A percentile compares a stretch with the other conserved stretches of the same genome.
Evolutionary conservation across 305 asterid genomes (phyloP).

Genomic region (Stenogyne calaminthoides): DNA sequence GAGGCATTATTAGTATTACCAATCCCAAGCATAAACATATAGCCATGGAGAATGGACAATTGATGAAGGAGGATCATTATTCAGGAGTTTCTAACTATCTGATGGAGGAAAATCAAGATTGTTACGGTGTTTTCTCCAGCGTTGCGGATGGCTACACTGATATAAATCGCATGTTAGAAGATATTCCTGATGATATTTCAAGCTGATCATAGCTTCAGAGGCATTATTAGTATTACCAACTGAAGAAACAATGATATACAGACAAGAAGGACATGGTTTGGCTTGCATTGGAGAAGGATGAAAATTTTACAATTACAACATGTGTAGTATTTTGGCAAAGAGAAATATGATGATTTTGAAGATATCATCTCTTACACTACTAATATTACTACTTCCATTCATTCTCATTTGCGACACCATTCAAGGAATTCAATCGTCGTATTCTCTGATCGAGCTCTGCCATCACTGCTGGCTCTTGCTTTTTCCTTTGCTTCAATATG

Average conservation of each 20-base stretch:
- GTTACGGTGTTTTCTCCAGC: constrained; percentile 49
- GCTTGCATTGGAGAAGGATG: not conserved
- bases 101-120: constrained; percentile 53
- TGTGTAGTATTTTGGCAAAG: not conserved
- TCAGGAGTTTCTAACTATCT: too few species aligned
- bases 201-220: constrained; percentile 18
- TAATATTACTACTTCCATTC: not conserved
- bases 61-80: too few species aligned
- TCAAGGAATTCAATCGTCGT: constrained; percentile 60
- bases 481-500: constrained; percentile 90
- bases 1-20: not conserved
- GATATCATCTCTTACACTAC: not conserved
- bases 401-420: constrained; percentile 39
- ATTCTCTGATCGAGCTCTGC: constrained; percentile 93
- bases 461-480: constrained; percentile 96
- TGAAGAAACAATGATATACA: not conserved
- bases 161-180: constrained; percentile 45
- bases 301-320: constrained; percentile 34
- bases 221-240: not conserved
- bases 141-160: constrained; percentile 39
- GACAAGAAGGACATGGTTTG: not conserved
- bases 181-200: constrained; percentile 42
- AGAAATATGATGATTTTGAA: not conserved
- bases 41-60: too few species aligned
- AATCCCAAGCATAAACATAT: constrained; percentile 42